Conservation (phyloP, 1,284 basidiomycete species). For the Caloboletus firmus region DNA sequence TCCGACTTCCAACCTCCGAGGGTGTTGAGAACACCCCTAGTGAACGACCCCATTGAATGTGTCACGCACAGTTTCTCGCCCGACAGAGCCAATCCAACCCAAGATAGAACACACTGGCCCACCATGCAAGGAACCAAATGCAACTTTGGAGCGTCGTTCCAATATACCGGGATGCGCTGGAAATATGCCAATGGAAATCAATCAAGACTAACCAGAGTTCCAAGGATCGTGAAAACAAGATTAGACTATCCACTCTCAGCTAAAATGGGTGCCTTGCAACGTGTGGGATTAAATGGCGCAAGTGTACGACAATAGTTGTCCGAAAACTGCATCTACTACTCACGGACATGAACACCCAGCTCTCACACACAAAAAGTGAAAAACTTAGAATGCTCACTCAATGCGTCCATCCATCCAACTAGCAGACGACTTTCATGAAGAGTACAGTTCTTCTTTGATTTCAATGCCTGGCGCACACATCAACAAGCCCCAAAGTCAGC, state of each 20-base stretch:
- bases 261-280: neutral
- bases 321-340: slow-evolving; percentile 30
- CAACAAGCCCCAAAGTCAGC: neutral
- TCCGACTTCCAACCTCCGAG: neutral
- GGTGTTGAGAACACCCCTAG: neutral
- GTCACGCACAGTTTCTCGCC: neutral
- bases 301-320: slow-evolving; percentile 22
- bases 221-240: neutral
- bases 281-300: slow-evolving; percentile 23
- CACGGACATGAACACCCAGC: slow-evolving; percentile 10
- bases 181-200: neutral
- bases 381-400: slow-evolving; percentile 17
- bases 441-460: slow-evolving; percentile 48
- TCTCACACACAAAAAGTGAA: neutral
- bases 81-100: neutral
- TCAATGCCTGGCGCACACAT: slow-evolving; percentile 36
- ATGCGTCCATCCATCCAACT: slow-evolving; percentile 12
- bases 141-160: neutral
- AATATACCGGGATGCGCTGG: no score
- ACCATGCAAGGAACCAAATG: neutral
- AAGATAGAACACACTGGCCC: neutral
- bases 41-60: neutral
- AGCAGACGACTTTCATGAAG: slow-evolving; percentile 25
- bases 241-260: neutral
- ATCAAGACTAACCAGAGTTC: neutral